Base-by-base conservation (phyloP, 768 basidiomycete genomes). In the Lanmaoa pseudosensibilis region DNA sequence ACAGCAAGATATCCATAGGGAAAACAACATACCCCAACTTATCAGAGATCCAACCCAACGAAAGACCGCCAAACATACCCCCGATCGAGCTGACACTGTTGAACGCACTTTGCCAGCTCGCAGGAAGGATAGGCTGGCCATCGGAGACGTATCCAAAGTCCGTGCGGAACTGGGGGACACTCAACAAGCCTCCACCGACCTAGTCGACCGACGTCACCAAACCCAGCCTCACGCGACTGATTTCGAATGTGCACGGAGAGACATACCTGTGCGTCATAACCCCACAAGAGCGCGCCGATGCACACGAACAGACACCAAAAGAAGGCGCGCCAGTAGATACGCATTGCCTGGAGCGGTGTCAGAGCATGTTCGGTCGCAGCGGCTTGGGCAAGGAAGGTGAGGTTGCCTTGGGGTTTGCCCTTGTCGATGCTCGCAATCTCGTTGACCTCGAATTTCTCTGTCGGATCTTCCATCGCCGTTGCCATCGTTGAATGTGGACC, bases 41-140 rank as follows among this genome's bases (percentile, higher is more conserved):
- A 16, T 68, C 68, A 4, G 65, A 53, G 10, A 68, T 50, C 58
- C 59, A 65, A 10, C 67, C 66, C 25, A 70, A 43, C 1, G 54
- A 63, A 39, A 68, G 60, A 30, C 68, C 66, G 2, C 68, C 67
- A 50, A 60, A 59, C 66, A 69, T 69, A 6, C 67, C 63, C 6
- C 66, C 67, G 23, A 69, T 57, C 0, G 59, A 65, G 34, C 63
- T 65, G 36, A 55, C 55, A 4, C 63, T 68, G 33, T 65, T 70
- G 46, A 69, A 69, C 2, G 68, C 63, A 12, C 65, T 68, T 39
- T 69, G 67, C 68, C 67, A 70, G 19, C 58, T 70, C 2, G 67
- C 67, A 33, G 68, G 43, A 25, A 69, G 59, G 12, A 70, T 37
- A 1, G 57, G 44, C 6, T 53, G 32, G 0, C 49, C 43, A 2